Evolutionary conservation across 306 rosid species (phyloP).

Genomic region (Citrullus colocynthis): DNA sequence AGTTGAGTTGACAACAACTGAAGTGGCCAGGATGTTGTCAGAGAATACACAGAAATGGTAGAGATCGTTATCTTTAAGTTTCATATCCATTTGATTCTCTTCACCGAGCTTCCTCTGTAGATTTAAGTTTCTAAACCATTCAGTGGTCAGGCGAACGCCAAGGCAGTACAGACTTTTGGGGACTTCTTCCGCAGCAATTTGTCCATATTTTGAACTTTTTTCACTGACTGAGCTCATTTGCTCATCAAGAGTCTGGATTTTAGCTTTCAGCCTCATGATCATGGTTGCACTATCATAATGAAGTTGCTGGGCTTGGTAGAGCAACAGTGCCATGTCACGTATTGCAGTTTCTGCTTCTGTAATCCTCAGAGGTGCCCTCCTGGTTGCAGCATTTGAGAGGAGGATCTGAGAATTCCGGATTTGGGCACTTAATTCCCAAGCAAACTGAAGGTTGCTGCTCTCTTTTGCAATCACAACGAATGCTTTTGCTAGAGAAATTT

Average conservation of each 20-base stretch:
- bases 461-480: slow-evolving; percentile 66
- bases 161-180: slow-evolving; percentile 63
- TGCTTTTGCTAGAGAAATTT: slow-evolving; percentile 66
- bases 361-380: slow-evolving; percentile 43
- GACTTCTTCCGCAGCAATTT: slow-evolving; percentile 72
- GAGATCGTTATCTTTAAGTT: slow-evolving; percentile 40
- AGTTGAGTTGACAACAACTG: slow-evolving; percentile 67
- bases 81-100: slow-evolving; percentile 30
- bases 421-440: slow-evolving; percentile 81
- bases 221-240: slow-evolving; percentile 48
- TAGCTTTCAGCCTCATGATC: slow-evolving; percentile 71
- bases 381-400: slow-evolving; percentile 60
- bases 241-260: slow-evolving; percentile 54
- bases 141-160: slow-evolving; percentile 51
- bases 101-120: slow-evolving; percentile 39
- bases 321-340: slow-evolving; percentile 48
- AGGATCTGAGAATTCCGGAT: slow-evolving; percentile 57
- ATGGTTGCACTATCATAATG: slow-evolving; percentile 73
- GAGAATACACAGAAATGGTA: slow-evolving; percentile 62
- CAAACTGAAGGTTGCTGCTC: slow-evolving; percentile 64
- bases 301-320: slow-evolving; percentile 65
- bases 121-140: slow-evolving; percentile 42
- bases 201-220: slow-evolving; percentile 69
- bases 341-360: slow-evolving; percentile 45
- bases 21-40: slow-evolving; percentile 59